Evolutionary conservation across 768 basidiomycete species (phyloP).

Genomic region (Termitomyces sp.): DNA sequence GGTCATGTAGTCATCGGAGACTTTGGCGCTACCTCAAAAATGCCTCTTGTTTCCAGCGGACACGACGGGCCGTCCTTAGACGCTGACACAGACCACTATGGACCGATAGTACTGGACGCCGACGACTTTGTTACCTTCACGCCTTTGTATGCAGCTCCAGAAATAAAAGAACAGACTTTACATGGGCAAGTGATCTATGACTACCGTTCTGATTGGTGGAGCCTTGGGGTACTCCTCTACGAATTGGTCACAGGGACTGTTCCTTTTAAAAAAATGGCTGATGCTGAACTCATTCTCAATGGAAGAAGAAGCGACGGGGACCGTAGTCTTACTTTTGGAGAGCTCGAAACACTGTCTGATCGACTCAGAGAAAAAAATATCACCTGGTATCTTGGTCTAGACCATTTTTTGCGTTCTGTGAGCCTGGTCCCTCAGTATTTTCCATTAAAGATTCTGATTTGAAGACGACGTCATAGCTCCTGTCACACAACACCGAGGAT

Average conservation of each 20-base stretch:
- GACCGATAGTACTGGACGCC: conserved; percentile 18
- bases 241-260: conserved; percentile 27
- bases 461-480: conserved; percentile 17
- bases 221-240: conserved; percentile 27
- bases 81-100: neutral
- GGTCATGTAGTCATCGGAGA: conserved; percentile 57
- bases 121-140: conserved; percentile 26
- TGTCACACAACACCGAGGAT: conserved; percentile 19
- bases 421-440: conserved; percentile 3
- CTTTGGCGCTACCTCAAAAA: conserved; percentile 49
- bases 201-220: conserved; percentile 33
- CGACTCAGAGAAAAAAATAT: neutral
- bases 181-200: conserved; percentile 26
- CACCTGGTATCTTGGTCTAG: conserved; percentile 10
- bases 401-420: conserved; percentile 22
- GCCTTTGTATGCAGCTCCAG: conserved; percentile 33
- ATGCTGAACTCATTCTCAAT: neutral
- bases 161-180: conserved; percentile 22
- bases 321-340: conserved; percentile 19
- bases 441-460: neutral
- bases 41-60: conserved; percentile 12
- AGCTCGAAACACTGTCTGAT: conserved; percentile 14
- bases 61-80: neutral
- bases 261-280: conserved; percentile 11
- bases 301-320: conserved; percentile 17